A percentile compares a stretch with the other conserved stretches of the same genome.
Conservation (phyloP, 192 early-diverging fungal genomes). For the Entomortierella lignicola region DNA sequence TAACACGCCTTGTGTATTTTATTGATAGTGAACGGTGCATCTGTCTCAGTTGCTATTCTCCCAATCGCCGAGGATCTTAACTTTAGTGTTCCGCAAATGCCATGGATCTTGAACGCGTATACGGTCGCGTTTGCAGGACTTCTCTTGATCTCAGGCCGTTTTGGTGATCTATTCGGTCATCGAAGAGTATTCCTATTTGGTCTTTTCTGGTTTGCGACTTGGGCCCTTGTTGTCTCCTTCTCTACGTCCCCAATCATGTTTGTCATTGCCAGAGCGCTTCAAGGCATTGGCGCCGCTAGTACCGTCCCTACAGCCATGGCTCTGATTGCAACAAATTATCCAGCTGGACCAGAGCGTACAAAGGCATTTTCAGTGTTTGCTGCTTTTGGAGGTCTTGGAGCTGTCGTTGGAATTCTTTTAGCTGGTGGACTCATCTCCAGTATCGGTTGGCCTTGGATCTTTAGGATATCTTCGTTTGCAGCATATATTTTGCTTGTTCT, state of each 20-base stretch:
- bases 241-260: conserved; percentile 42
- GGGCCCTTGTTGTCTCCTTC: conserved; percentile 43
- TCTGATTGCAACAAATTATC: conserved; percentile 41
- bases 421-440: conserved; percentile 45
- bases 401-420: conserved; percentile 38
- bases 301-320: conserved; percentile 49
- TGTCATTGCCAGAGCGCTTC: conserved; percentile 45
- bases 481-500: conserved; percentile 23
- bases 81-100: conserved; percentile 21
- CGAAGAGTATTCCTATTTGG: conserved; percentile 46
- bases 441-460: conserved; percentile 56
- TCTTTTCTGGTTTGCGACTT: conserved; percentile 39
- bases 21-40: conserved; percentile 36
- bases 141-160: conserved; percentile 42
- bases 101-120: conserved; percentile 50
- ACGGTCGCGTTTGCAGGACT: conserved; percentile 49
- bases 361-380: conserved; percentile 43
- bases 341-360: conserved; percentile 26
- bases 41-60: conserved; percentile 40
- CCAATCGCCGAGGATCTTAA: conserved; percentile 38
- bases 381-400: conserved; percentile 45
- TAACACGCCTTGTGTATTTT: not conserved
- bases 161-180: conserved; percentile 56
- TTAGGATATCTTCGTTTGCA: conserved; percentile 44
- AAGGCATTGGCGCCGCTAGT: conserved; percentile 42